These are phyloP conservation scores for Bryum argenteum DNA, from an alignment of 225 moss, liverwort and hornwort species.

Conservation along the genomic window DNA sequence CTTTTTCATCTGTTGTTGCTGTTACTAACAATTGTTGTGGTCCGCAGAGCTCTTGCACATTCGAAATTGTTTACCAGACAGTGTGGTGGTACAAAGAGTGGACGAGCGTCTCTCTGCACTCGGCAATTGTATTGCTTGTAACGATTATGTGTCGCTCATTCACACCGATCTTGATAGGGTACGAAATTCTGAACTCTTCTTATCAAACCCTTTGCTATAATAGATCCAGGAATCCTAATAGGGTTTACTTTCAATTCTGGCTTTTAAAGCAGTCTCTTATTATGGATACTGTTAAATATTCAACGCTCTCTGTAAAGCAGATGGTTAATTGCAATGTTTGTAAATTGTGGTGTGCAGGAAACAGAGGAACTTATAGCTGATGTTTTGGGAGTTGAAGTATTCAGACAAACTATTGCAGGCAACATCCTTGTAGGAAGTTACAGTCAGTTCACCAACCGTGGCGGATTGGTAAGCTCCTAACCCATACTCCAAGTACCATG, in stretches of 20 bases:
- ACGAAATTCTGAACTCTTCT: neutral
- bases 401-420: conserved; percentile 96
- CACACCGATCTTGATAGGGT: conserved; percentile 94
- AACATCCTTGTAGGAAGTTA: conserved; percentile 98
- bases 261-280: too few relatives aligned
- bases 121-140: conserved; percentile 92
- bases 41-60: conserved; percentile 80
- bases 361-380: conserved; percentile 93
- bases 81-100: conserved; percentile 92
- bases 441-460: conserved; percentile 85
- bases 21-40: conserved; percentile 23
- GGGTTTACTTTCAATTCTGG: too few relatives aligned
- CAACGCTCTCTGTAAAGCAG: too few relatives aligned
- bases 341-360: conserved; percentile 54
- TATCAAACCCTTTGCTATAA: too few relatives aligned
- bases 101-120: conserved; percentile 92
- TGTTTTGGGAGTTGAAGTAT: conserved; percentile 96
- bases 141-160: conserved; percentile 94
- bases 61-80: conserved; percentile 88
- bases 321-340: too few relatives aligned
- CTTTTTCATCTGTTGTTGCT: neutral
- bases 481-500: too few relatives aligned
- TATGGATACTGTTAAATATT: too few relatives aligned
- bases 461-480: conserved; percentile 68
- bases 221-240: too few relatives aligned